Conservation (phyloP, 768 basidiomycete genomes). For the Amyloporia xantha region DNA sequence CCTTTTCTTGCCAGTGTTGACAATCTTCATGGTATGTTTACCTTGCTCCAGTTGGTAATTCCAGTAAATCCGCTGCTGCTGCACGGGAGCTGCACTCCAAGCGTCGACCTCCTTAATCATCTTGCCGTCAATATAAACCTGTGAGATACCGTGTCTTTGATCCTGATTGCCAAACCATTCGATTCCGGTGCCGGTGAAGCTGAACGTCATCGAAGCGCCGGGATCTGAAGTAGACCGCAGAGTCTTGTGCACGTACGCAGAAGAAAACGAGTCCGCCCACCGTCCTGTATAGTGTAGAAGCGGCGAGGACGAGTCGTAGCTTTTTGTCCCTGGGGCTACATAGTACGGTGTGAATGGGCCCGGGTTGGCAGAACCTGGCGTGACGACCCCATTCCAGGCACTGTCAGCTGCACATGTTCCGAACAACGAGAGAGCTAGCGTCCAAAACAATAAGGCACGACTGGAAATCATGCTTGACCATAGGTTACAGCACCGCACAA, state of each 20-base stretch:
- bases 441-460: neutral
- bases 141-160: slow-evolving; percentile 44
- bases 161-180: slow-evolving; percentile 71
- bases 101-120: slow-evolving; percentile 39
- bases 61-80: slow-evolving; percentile 65
- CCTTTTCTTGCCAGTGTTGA: slow-evolving; percentile 42
- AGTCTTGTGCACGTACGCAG: slow-evolving; percentile 42
- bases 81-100: slow-evolving; percentile 29
- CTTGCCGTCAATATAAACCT: slow-evolving; percentile 54
- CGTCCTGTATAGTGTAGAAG: slow-evolving; percentile 54
- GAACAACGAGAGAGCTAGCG: slow-evolving; percentile 18
- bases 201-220: slow-evolving; percentile 46
- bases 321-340: slow-evolving; percentile 65
- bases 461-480: neutral
- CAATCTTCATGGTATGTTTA: slow-evolving; percentile 57
- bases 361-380: slow-evolving; percentile 40
- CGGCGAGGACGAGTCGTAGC: slow-evolving; percentile 64
- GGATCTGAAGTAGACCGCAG: slow-evolving; percentile 42
- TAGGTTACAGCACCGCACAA: neutral
- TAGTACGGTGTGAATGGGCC: slow-evolving; percentile 60
- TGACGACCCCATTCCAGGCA: slow-evolving; percentile 67
- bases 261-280: slow-evolving; percentile 53
- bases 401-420: slow-evolving; percentile 22
- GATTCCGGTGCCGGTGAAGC: slow-evolving; percentile 67
- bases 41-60: slow-evolving; percentile 42